Evolutionary conservation across 2,329 filamentous ascomycete species (phyloP).

Genomic region (Metarhizium guizhouense): DNA sequence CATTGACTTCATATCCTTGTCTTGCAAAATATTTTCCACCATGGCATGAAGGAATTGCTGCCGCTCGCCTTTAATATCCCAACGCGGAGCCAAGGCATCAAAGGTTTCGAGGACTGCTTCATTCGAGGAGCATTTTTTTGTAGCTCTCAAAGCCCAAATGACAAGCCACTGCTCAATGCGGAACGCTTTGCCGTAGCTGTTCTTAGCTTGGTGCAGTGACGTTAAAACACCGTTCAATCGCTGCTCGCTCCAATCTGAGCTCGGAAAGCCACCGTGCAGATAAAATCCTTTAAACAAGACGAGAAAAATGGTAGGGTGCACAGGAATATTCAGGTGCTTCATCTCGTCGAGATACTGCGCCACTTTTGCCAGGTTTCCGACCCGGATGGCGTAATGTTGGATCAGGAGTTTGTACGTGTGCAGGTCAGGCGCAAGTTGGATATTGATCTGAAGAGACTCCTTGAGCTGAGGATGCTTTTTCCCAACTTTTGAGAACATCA

Average conservation of each 20-base stretch:
- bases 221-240: constrained; percentile 61
- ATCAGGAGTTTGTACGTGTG: constrained; percentile 75
- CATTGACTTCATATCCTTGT: constrained; percentile 19
- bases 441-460: constrained; percentile 46
- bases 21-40: constrained; percentile 31
- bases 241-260: constrained; percentile 62
- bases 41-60: constrained; percentile 38
- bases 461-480: constrained; percentile 47
- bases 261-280: constrained; percentile 53
- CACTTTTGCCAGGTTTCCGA: constrained; percentile 65
- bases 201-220: constrained; percentile 50
- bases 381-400: constrained; percentile 57
- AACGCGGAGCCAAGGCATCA: constrained; percentile 36
- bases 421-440: constrained; percentile 63
- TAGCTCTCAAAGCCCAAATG: constrained; percentile 53
- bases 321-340: constrained; percentile 55
- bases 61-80: constrained; percentile 32
- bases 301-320: constrained; percentile 71
- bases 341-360: constrained; percentile 72
- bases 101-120: constrained; percentile 47
- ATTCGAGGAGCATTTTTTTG: constrained; percentile 47
- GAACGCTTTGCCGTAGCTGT: constrained; percentile 35
- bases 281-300: constrained; percentile 77
- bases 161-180: constrained; percentile 52
- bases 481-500: constrained; percentile 47